Conservation (phyloP, 345 rosid genomes). For the Eucalyptus brandiana region DNA sequence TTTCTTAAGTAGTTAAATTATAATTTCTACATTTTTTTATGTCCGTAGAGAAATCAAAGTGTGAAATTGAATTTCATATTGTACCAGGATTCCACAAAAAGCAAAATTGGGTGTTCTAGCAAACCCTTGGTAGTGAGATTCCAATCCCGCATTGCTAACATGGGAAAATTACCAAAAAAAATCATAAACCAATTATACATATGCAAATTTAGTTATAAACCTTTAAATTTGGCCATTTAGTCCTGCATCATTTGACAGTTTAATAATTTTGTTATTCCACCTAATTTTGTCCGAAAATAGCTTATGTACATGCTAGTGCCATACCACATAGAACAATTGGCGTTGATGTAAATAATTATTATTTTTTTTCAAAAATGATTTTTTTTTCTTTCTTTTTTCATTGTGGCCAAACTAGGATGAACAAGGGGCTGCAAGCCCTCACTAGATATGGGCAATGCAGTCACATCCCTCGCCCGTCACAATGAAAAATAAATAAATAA, state of each 20-base stretch:
- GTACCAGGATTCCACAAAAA: neutral
- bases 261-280: rapidly evolving
- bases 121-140: neutral
- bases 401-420: too few relatives aligned
- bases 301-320: neutral
- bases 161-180: neutral
- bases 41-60: neutral
- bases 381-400: too few relatives aligned
- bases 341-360: rapidly evolving
- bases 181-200: rapidly evolving
- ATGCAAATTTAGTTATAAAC: neutral
- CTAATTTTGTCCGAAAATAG: rapidly evolving
- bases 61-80: neutral
- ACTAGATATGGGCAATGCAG: neutral
- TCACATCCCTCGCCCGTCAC: rapidly evolving
- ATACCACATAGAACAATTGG: too few relatives aligned
- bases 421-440: too few relatives aligned
- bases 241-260: too few relatives aligned
- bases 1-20: neutral
- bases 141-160: neutral
- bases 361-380: too few relatives aligned
- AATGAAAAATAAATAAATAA: too few relatives aligned
- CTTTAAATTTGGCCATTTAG: too few relatives aligned
- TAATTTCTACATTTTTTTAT: neutral
- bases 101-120: neutral